Evolutionary conservation across 192 early-diverging fungal species (phyloP).

Genomic region (Entomortierella chlamydospora): DNA sequence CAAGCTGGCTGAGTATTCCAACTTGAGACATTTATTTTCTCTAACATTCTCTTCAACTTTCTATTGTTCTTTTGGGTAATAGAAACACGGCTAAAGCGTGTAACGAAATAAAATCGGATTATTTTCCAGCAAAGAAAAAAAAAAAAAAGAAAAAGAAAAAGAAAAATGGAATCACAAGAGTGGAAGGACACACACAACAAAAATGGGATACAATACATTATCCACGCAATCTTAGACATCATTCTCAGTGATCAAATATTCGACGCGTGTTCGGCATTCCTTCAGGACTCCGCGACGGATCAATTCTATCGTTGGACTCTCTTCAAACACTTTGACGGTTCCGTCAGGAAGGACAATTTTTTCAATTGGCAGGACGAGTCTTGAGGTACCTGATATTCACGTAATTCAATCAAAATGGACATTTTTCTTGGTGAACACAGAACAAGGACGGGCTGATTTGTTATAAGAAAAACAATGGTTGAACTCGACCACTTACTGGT

Average conservation of each 20-base stretch:
- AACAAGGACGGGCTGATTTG: too few species aligned
- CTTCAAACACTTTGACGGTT: slow-evolving; percentile 14
- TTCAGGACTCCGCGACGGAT: slow-evolving; percentile 35
- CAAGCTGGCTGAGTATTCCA: not conserved
- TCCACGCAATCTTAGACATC: slow-evolving; percentile 1
- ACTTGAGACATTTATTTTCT: not conserved
- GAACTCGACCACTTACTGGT: slow-evolving; percentile 72
- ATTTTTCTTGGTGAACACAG: not conserved
- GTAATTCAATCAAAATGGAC: not conserved
- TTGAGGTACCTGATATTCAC: slow-evolving; percentile 57
- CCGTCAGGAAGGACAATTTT: slow-evolving; percentile 56
- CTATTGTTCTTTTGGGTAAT: slow-evolving; percentile 1
- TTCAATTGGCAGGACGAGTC: slow-evolving; percentile 66
- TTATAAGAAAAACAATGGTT: too few species aligned
- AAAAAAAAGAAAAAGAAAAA: not conserved
- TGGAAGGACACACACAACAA: too few species aligned
- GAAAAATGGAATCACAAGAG: not conserved
- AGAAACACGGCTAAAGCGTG: not conserved
- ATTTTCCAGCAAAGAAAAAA: not conserved
- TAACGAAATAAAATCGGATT: slow-evolving; percentile 5
- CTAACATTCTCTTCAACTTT: not conserved
- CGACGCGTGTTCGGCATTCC: slow-evolving; percentile 34
- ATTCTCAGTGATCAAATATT: slow-evolving; percentile 7
- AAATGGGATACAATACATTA: too few species aligned
- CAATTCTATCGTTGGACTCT: slow-evolving; percentile 24